Base-by-base conservation (phyloP, 805 yeast species). In the Cyberlindnera amylophila region DNA sequence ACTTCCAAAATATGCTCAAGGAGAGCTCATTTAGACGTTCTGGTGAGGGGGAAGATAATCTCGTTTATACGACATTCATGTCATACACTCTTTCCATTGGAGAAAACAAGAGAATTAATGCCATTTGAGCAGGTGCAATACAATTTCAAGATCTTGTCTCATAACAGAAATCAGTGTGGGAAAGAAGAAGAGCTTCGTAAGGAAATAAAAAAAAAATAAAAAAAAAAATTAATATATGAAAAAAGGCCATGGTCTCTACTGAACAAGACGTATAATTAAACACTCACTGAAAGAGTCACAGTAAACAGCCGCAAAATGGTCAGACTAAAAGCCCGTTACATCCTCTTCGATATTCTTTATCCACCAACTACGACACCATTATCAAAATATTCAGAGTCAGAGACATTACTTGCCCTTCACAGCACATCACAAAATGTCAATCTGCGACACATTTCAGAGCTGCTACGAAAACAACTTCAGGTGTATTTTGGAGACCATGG, bases 401-500 rank as follows among this genome's bases (percentile, higher is more conserved):
- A 64, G 10, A 62, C 75, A 0, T 54, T 75, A 10, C 54, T 77
- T 11, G 56, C 69, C 14, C 63, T 77, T 7, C 87, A 81, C 51
- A 70, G 67, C 46, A 62, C 77, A 4, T 73, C 82, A 2, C 51
- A 66, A 1, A 59, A 65, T 4, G 61, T 85, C 4, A 77, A 70
- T 24, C 66, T 72, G 3, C 75, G 78, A 46, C 43, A 70, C 2
- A 61, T 90, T 3, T 58, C 77, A 3, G 70, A 73, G 14, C 69
- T 78, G 8, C 63, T 89, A 44, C 69, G 83, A 47, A 67, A 69
- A 13, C 69, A 78, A 3, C 61, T 90, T 7, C 78, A 75, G 45
- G 71, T 71, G 21, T 72, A 80, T 49, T 86, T 82, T 59, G 98
- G 98, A 2, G 96, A 87, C 41, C 66, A 71, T 42, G 96, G 96